These are phyloP conservation scores for Xylariaceae sp. DNA, from an alignment of 2,329 filamentous ascomycete species.

Conservation along the genomic window DNA sequence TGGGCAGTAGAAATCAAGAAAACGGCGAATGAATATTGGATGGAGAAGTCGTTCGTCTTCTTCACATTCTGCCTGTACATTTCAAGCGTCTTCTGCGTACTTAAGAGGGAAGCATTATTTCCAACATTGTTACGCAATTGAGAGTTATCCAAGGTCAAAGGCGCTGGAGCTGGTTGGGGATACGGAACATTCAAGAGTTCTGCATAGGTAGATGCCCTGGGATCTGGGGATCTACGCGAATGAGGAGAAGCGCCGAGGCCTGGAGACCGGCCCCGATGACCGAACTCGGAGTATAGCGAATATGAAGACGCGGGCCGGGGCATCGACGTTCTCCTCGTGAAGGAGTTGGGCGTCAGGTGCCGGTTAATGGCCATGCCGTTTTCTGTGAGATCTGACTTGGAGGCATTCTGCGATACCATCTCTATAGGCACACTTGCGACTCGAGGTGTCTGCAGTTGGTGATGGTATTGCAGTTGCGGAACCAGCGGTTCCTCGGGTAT, in stretches of 20 bases:
- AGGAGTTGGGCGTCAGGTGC: constrained; percentile 58
- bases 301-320: constrained; percentile 73
- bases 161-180: constrained; percentile 67
- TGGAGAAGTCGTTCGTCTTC: constrained; percentile 85
- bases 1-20: constrained; percentile 89
- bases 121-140: constrained; percentile 76
- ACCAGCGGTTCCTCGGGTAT: constrained; percentile 42
- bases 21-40: constrained; percentile 94
- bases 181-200: constrained; percentile 68
- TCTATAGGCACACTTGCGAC: constrained; percentile 42
- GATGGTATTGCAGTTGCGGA: constrained; percentile 60
- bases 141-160: constrained; percentile 74
- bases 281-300: constrained; percentile 68
- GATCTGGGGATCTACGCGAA: constrained; percentile 54
- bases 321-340: constrained; percentile 54
- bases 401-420: constrained; percentile 40
- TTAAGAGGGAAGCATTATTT: constrained; percentile 84
- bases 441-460: constrained; percentile 43
- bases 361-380: constrained; percentile 51
- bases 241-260: constrained; percentile 45
- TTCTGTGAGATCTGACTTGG: constrained; percentile 51
- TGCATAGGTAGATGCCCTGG: constrained; percentile 49
- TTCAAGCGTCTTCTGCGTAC: constrained; percentile 88
- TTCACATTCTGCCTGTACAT: constrained; percentile 98
- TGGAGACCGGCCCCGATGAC: constrained; percentile 59